These are phyloP conservation scores for Corallochytrium limacisporum DNA, from an alignment of 78 protist genomes.

Conservation along the genomic window DNA sequence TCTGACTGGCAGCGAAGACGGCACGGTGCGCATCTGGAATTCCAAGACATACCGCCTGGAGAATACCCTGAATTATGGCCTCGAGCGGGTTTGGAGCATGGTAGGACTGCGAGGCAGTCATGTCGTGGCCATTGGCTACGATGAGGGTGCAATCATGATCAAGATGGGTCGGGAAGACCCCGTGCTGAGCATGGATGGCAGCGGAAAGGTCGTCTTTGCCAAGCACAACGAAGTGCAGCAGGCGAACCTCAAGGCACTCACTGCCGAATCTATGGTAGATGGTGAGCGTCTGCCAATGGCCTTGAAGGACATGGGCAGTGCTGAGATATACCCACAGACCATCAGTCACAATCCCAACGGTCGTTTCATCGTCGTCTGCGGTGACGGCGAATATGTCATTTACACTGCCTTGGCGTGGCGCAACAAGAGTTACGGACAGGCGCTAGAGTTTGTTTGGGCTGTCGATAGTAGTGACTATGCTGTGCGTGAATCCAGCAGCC, in stretches of 20 bases:
- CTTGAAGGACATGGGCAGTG: constrained; percentile 76
- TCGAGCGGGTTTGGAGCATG: constrained; percentile 91
- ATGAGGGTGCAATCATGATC: constrained; percentile 82
- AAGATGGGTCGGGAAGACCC: constrained; percentile 93
- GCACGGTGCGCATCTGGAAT: constrained; percentile 81
- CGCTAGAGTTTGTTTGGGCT: constrained; percentile 91
- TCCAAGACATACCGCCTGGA: constrained; percentile 78
- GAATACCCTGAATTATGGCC: constrained; percentile 72
- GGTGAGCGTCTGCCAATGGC: constrained; percentile 67
- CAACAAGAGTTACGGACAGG: constrained; percentile 82
- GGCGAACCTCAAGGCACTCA: background rate
- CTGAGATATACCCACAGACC: constrained; percentile 70
- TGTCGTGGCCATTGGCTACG: constrained; percentile 76
- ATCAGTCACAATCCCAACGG: constrained; percentile 80
- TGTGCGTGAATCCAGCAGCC: constrained; percentile 39
- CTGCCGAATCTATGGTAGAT: constrained; percentile 17
- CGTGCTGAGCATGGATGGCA: constrained; percentile 74
- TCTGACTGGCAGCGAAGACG: constrained; percentile 81
- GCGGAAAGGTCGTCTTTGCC: constrained; percentile 83
- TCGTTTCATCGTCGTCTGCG: constrained; percentile 72
- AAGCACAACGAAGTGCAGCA: constrained; percentile 62
- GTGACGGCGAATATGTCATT: constrained; percentile 94
- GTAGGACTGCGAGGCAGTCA: constrained; percentile 42
- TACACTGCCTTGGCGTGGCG: constrained; percentile 88
- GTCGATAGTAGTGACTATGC: constrained; percentile 28